A percentile compares a stretch with the other conserved stretches of the same genome.
Evolutionary conservation across 2,329 filamentous ascomycete species (phyloP).

Genomic region (Trichoderma sp.): DNA sequence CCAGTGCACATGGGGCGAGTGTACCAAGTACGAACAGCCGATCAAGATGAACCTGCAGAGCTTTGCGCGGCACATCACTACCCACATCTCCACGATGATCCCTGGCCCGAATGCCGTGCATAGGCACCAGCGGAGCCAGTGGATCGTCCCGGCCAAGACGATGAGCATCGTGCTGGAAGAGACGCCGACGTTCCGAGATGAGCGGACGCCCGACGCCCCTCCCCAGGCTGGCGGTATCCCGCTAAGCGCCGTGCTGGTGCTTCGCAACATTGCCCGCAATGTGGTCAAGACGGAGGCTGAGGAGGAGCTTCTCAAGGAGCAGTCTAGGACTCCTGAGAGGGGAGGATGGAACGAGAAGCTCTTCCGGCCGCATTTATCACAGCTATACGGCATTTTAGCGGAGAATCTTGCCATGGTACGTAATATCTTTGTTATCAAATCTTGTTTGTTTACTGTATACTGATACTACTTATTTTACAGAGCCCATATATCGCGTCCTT

Average conservation of each 20-base stretch:
- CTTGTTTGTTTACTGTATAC: neutral
- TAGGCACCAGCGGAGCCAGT: slow-evolving; percentile 35
- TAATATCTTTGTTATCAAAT: slow-evolving; percentile 16
- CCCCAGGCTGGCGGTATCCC: slow-evolving; percentile 74
- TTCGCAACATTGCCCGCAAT: slow-evolving; percentile 76
- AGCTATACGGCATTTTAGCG: slow-evolving; percentile 68
- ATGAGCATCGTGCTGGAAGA: slow-evolving; percentile 58
- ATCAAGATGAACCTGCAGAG: slow-evolving; percentile 51
- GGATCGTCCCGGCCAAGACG: slow-evolving; percentile 58
- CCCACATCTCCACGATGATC: slow-evolving; percentile 57
- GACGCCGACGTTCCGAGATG: slow-evolving; percentile 58
- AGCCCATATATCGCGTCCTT: slow-evolving; percentile 46
- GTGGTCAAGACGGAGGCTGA: slow-evolving; percentile 62
- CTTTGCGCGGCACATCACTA: slow-evolving; percentile 67
- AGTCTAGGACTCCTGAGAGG: slow-evolving; percentile 46
- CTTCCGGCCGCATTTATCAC: slow-evolving; percentile 65
- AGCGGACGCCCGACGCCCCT: slow-evolving; percentile 58
- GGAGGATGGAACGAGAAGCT: slow-evolving; percentile 66
- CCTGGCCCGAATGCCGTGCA: slow-evolving; percentile 30
- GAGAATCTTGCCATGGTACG: slow-evolving; percentile 66
- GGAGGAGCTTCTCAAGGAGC: slow-evolving; percentile 54
- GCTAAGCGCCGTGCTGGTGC: slow-evolving; percentile 73
- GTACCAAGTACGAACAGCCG: slow-evolving; percentile 56
- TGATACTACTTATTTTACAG: slow-evolving; percentile 30
- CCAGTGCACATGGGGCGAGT: slow-evolving; percentile 68